Evolutionary conservation across 805 yeast species (phyloP), one percentile per base, ranked within the genome.

Genomic region (Metschnikowia santaceciliae): DNA sequence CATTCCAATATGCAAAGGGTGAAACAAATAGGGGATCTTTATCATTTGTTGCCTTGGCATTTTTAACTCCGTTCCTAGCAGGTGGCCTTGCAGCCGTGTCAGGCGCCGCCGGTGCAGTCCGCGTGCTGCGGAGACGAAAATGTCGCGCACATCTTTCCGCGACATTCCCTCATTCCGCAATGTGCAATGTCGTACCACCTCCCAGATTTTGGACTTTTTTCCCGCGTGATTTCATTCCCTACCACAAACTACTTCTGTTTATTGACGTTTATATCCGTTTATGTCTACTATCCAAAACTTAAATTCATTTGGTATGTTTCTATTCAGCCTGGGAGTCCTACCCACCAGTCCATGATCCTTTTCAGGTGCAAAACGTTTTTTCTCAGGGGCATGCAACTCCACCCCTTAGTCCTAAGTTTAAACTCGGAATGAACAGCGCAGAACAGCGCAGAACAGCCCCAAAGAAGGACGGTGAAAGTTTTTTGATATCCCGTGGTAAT

Each of bases 221-320:
- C 23, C 41, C 41, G 47, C 37, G 22, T 30, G 19, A 19, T 6
- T 34, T 10, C 47, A 17, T 8, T 45, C 36, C 49, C 43, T 44
- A 39, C 46, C 33, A 37, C 43, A 39, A 42, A 46, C 52, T 38
- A 35, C 51, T 35, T 39, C 42, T 53, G 38, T 45, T 49, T 53
- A 53, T 40, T 53, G 53, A 53, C 51, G 51, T 52, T 32, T 49
- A 41, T 49, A 48, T 57, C 59, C 58, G 54, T 57, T 51, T 80
- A 84, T 84, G 89, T 81, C 91, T 78, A 89, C 97, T 76, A 88
- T 92, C 82, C 95, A 92, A 80, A 86, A 86, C 80, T 78, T 86
- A 69, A 86, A 82, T 75, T 81, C 90, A 53, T 85, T 86, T 77
- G 84, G 81, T 78, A 76, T 50, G 81, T 73, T 6, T 11, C 6